Evolutionary conservation across 805 yeast species (phyloP).

Genomic region (Lipomyces anomalus): DNA sequence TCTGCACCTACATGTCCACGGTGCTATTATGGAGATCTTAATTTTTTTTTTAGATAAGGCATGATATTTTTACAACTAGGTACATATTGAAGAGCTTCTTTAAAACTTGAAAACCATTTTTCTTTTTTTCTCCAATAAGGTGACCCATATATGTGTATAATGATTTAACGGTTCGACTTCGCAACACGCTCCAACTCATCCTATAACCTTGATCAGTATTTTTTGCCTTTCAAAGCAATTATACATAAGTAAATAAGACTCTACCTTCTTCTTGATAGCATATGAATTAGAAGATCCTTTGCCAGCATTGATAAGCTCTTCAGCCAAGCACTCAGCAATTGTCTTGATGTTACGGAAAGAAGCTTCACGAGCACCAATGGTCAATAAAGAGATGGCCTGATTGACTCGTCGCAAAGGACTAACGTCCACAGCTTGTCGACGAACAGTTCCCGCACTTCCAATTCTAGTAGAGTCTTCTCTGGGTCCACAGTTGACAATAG

Average conservation of each 20-base stretch:
- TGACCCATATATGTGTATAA: neutral
- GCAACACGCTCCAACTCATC: conserved; percentile 99
- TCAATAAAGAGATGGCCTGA: conserved; percentile 96
- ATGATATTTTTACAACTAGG: neutral
- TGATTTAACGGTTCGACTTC: conserved; percentile 96
- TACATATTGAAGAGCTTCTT: neutral
- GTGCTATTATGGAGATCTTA: too few species aligned
- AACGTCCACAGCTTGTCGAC: conserved; percentile 99
- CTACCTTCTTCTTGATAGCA: conserved; percentile 97
- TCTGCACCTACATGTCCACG: too few species aligned
- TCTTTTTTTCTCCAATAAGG: neutral
- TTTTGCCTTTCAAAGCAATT: neutral
- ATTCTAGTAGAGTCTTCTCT: conserved; percentile 99
- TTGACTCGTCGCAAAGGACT: conserved; percentile 99
- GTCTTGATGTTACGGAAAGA: conserved; percentile 99
- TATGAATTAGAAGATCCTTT: conserved; percentile 99
- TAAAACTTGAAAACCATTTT: too few species aligned
- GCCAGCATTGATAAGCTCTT: conserved; percentile 99
- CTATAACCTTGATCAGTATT: conserved; percentile 2
- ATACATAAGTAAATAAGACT: neutral
- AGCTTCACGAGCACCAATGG: conserved; percentile 99
- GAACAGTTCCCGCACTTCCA: conserved; percentile 99
- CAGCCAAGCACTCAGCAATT: conserved; percentile 99
- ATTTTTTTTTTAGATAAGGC: neutral
- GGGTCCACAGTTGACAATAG: conserved; percentile 99